Base-by-base conservation (phyloP, 106 monocot genomes). In the Iris macrosiphon region DNA sequence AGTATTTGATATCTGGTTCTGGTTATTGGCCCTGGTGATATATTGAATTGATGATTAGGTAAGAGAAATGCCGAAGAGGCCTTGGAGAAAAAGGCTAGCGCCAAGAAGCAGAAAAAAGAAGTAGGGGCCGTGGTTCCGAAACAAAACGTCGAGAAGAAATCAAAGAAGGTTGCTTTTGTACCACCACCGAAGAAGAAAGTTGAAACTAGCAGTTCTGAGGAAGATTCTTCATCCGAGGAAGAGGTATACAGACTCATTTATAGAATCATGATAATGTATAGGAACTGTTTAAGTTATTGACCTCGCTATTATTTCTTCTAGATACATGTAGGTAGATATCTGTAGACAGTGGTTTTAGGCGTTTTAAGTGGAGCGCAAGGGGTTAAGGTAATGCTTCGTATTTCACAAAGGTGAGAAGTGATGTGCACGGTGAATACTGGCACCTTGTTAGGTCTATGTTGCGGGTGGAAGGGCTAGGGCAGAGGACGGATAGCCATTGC, bases 81-180 rank as follows among this genome's bases (percentile, higher is more conserved):
- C 29, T 40, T 80, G 17, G 80, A 77, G 49, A 80, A 86, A 31
- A 24, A 54, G 0, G 48, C 55, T 10, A 80, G 59, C 40, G 55
- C 76, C 13, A 86, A 86, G 61, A 86, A 86, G 50, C 80, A 69
- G 49, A 86, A 86, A 66, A 72, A 43, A n/a, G 78, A 66, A 53
- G 61, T 54, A 11, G 53, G 55, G 55, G 52, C 57, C 40, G 55
- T 58, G 26, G 51, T 63, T 6, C 34, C 41, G 1, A 60, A 61
- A 10, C 58, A 62, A 24, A 56, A 53, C 37, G 43, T 33, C 22
- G 61, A 22, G 3, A 69, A 64, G 37, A 77, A 66, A 40, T 24
- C 59, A 25, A 80, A 66, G 57, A 78, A 77, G 54, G 58, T 42
- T 27, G 31, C 54, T 1, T 13, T 2, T 9, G 18, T 33, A 8